phyloP scores from a whole-genome alignment of 768 basidiomycete genomes.

The Candolleomyces efflorescens region DNA sequence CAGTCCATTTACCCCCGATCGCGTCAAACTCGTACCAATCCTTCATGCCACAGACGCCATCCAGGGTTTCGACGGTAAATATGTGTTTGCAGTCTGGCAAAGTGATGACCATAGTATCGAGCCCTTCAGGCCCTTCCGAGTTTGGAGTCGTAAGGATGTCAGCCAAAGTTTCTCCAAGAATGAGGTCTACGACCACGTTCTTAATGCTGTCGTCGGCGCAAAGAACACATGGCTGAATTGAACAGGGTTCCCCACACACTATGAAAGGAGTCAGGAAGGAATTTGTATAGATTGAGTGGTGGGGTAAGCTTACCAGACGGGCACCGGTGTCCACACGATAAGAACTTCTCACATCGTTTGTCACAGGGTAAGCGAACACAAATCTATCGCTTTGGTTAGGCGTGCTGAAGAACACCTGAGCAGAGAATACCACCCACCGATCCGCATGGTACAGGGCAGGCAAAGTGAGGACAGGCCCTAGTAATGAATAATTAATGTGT shows the following conservation, averaged over 20 bases:
- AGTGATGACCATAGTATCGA: conserved; percentile 39
- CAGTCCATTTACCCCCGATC: conserved; percentile 36
- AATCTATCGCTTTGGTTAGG: conserved; percentile 31
- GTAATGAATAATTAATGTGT: not conserved
- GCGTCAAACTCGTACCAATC: conserved; percentile 44
- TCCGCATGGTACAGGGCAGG: conserved; percentile 62
- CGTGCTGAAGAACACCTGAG: not conserved
- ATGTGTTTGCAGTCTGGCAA: conserved; percentile 57
- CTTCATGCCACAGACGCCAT: conserved; percentile 49
- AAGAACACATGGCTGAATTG: conserved; percentile 45
- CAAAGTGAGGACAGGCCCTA: conserved; percentile 51
- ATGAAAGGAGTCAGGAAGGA: conserved; percentile 1
- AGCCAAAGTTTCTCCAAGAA: conserved; percentile 45
- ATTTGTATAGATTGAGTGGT: not conserved
- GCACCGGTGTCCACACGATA: conserved; percentile 61
- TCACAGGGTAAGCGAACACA: conserved; percentile 68
- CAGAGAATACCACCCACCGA: conserved; percentile 41
- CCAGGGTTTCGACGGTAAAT: conserved; percentile 70
- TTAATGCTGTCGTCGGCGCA: conserved; percentile 41
- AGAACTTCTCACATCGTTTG: conserved; percentile 38
- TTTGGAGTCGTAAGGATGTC: conserved; percentile 38
- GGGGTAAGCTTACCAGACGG: conserved; percentile 48
- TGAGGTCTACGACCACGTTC: conserved; percentile 52
- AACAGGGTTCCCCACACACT: conserved; percentile 71
- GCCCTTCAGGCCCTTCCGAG: conserved; percentile 37